Base-by-base conservation (phyloP, 2,329 filamentous ascomycete species). In the Colletotrichum salicis region DNA sequence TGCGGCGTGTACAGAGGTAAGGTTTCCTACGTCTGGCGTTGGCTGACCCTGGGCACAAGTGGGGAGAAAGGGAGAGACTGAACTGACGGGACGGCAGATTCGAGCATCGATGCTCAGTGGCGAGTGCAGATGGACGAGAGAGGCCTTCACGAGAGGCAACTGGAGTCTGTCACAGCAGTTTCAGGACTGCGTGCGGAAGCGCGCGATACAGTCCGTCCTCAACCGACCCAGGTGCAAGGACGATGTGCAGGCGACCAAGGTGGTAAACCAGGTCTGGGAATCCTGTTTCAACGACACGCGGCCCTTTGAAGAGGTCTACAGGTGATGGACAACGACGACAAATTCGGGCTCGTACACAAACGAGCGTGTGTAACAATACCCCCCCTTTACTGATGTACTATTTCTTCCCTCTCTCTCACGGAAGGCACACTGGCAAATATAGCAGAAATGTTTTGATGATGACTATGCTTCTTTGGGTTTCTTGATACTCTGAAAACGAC, bases 211-310 rank as follows among this genome's bases (percentile, higher is more conserved):
- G 76, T 97, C 94, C 27, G 90, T 99, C 76, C 89, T 91, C 84
- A 91, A 89, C 41, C 87, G 96, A 73, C 94, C 95, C 19, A 87
- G 88, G 58, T 96, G 95, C 79, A 94, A 93, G 81, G 93, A 97
- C 81, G 92, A 97, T 77, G 91, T 91, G 15, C 94, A 98, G 76
- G 96, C 96, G 4, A 89, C 90, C 63, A 94, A 93, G 83, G 91
- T 97, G 31, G 94, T 99, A 70, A 96, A 98, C 82, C 92, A 97
- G 82, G 96, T 99, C n/a, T 99, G 96, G 94, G 95, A 97, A 76
- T 98, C 95, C 77, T 99, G 96, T 82, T 99, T 97, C 81, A 86
- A 90, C 63, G 96, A 99, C 82, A 98, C 96, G 4, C 87, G 96
- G 78, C 96, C 96, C 2, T 99, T 99, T 82, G 95, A 98, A 81